These are phyloP conservation scores for Trichophyton verrucosum DNA, from an alignment of 2,329 filamentous ascomycete species.

Conservation along the genomic window DNA sequence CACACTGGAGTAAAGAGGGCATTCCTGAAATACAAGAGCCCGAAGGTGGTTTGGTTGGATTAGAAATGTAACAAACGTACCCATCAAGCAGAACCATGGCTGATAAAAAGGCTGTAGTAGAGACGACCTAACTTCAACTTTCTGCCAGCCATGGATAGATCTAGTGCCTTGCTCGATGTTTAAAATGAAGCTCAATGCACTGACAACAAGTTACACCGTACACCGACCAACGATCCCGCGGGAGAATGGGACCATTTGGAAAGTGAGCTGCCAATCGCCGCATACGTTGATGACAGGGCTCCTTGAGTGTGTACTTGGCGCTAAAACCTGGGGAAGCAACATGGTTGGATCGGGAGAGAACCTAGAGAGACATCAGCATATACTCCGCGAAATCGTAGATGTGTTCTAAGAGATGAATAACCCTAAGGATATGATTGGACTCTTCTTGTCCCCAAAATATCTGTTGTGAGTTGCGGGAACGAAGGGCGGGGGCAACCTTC, in stretches of 20 bases:
- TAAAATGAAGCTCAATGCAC: not conserved
- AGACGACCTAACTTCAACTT: not conserved
- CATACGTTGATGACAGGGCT: not conserved
- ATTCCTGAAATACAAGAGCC: not conserved
- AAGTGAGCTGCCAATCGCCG: slow-evolving; percentile 1
- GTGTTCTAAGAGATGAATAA: not conserved
- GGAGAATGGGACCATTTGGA: not conserved
- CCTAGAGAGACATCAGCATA: not conserved
- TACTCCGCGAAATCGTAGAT: not conserved
- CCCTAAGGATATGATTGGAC: not conserved
- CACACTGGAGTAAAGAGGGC: not conserved
- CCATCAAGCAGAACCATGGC: no score
- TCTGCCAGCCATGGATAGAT: not conserved
- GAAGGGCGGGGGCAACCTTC: slow-evolving; percentile 2
- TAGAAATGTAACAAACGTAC: not conserved
- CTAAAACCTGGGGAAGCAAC: not conserved
- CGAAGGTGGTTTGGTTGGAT: not conserved
- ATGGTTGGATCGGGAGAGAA: not conserved
- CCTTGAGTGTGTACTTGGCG: not conserved
- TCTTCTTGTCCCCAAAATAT: not conserved
- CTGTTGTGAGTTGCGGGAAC: not conserved
- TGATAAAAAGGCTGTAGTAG: not conserved
- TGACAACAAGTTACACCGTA: slow-evolving; percentile 1
- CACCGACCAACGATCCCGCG: not conserved
- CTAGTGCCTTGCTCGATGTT: not conserved